These are phyloP conservation scores for Biscogniauxia mediterranea DNA, from an alignment of 2,329 filamentous ascomycete genomes.

Conservation along the genomic window DNA sequence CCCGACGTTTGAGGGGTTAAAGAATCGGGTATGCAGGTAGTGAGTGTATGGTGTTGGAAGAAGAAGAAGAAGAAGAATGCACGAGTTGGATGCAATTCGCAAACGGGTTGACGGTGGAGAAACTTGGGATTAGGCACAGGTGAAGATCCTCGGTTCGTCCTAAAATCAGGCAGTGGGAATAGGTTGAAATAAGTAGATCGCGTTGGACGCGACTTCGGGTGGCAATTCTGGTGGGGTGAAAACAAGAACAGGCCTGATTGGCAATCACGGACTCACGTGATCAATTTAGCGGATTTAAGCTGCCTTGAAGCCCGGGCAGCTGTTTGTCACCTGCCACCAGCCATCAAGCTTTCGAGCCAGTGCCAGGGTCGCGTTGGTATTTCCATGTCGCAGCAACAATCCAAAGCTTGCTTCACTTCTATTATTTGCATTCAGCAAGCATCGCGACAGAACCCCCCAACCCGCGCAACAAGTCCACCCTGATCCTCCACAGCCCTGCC, in stretches of 20 bases:
- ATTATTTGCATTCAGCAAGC: background rate
- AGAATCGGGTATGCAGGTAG: too few species aligned
- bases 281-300: conserved; percentile 5
- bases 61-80: background rate
- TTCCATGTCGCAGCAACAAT: conserved; percentile 4
- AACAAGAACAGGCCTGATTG: conserved; percentile 18
- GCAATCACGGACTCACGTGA: conserved; percentile 32
- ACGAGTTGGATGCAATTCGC: background rate
- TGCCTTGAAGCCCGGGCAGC: background rate
- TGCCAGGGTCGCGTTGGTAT: conserved; percentile 12
- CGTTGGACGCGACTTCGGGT: conserved; percentile 23
- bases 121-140: background rate
- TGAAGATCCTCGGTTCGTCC: background rate
- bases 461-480: conserved; percentile 8
- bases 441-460: conserved; percentile 3
- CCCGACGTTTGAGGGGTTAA: too few species aligned
- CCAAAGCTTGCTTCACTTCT: conserved; percentile 1
- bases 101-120: background rate
- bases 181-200: background rate
- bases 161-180: background rate
- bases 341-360: conserved; percentile 3
- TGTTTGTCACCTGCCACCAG: conserved; percentile 3
- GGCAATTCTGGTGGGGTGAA: conserved; percentile 19
- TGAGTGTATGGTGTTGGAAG: background rate
- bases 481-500: conserved; percentile 18